Evolutionary conservation across 257 asterid species (phyloP).

Genomic region (Solanum tarijense): DNA sequence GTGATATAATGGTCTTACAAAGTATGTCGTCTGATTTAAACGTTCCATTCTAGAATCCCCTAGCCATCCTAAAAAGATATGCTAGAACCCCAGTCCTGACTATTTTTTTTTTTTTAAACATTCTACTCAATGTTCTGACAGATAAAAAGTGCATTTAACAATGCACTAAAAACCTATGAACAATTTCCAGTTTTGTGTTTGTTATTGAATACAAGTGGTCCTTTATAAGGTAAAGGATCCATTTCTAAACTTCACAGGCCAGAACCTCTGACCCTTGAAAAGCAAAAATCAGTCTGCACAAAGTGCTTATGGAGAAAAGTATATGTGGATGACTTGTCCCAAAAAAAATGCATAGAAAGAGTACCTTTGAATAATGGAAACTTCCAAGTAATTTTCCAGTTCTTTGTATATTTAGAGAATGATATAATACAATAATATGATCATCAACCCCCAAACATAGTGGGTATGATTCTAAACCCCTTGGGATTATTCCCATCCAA

Average conservation of each 20-base stretch:
- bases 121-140: background rate
- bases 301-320: background rate
- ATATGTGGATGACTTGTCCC: background rate
- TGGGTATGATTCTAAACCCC: background rate
- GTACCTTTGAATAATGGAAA: background rate
- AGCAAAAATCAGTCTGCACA: background rate
- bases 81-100: background rate
- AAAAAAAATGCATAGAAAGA: background rate
- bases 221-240: background rate
- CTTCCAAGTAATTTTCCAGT: background rate
- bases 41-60: background rate
- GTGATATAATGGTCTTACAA: background rate
- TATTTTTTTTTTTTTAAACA: background rate
- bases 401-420: background rate
- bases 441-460: background rate
- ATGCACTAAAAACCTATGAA: background rate
- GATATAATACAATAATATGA: background rate
- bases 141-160: background rate
- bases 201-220: background rate
- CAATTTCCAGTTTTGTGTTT: background rate
- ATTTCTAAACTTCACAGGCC: background rate
- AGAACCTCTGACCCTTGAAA: background rate
- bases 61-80: background rate
- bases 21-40: background rate
- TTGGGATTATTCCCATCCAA: background rate